phyloP scores from a whole-genome alignment of 805 yeast genomes.

The Schizosaccharomyces pombe region DNA sequence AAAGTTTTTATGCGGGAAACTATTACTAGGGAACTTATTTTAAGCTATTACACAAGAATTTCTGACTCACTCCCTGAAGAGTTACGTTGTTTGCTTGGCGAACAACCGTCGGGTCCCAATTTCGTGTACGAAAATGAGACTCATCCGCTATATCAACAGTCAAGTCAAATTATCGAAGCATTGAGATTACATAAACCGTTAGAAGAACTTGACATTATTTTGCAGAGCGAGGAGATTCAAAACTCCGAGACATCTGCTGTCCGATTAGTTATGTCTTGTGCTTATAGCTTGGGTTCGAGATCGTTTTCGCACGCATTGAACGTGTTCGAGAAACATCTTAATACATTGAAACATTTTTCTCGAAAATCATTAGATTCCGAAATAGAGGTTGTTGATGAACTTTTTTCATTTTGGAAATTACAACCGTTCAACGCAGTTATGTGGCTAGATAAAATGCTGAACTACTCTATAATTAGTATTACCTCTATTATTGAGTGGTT shows the following conservation, averaged over 20 bases:
- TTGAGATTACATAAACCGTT: not conserved
- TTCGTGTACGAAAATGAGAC: conserved; percentile 17
- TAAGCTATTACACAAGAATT: conserved; percentile 53
- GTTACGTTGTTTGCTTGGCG: conserved; percentile 16
- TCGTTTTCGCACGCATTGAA: conserved; percentile 57
- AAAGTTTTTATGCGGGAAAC: conserved; percentile 51
- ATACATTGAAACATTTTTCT: conserved; percentile 16
- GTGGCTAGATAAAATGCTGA: conserved; percentile 29
- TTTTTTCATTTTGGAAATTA: conserved; percentile 39
- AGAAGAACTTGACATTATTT: not conserved
- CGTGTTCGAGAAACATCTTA: conserved; percentile 23
- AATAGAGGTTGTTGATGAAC: conserved; percentile 28
- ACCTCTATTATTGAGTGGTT: conserved; percentile 23
- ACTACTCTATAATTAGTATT: conserved; percentile 22
- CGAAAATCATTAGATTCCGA: conserved; percentile 7
- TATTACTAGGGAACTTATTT: conserved; percentile 60
- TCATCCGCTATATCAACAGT: not conserved
- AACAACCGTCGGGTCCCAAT: conserved; percentile 15
- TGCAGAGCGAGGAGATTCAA: not conserved
- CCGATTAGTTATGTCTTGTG: conserved; percentile 27
- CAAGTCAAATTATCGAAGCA: not conserved
- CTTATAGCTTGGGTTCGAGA: conserved; percentile 67
- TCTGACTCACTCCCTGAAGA: conserved; percentile 45
- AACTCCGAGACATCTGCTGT: not conserved
- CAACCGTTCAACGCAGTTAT: conserved; percentile 43